A percentile compares a stretch with the other conserved stretches of the same genome.
Evolutionary conservation across 441 rosid genomes (phyloP).

Genomic region (Pelargonium citronellum): DNA sequence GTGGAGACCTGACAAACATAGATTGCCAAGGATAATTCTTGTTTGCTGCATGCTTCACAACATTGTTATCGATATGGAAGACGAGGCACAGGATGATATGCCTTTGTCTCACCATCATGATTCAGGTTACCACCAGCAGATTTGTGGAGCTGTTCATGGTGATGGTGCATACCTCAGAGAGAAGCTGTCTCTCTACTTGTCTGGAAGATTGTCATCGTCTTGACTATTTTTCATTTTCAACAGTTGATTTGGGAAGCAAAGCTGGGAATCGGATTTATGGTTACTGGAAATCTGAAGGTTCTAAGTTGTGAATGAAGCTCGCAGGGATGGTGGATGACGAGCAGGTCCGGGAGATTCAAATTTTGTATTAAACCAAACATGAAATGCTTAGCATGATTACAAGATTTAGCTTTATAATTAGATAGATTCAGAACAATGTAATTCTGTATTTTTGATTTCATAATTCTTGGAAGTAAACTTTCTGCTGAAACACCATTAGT

Average conservation of each 20-base stretch:
- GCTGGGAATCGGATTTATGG: conserved; percentile 6
- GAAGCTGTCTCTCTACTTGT: conserved; percentile 44
- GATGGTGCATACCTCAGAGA: conserved; percentile 51
- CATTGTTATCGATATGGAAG: conserved; percentile 65
- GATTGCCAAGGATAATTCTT: conserved; percentile 66
- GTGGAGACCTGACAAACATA: conserved; percentile 88
- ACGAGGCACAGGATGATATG: conserved; percentile 38
- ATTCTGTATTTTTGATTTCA: neutral
- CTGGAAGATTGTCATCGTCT: conserved; percentile 34
- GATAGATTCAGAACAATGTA: neutral
- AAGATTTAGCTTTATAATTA: neutral
- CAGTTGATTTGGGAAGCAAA: conserved; percentile 1
- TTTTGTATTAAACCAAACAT: conserved; percentile 3
- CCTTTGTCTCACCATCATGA: conserved; percentile 51
- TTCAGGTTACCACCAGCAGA: conserved; percentile 46
- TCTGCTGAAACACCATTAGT: neutral
- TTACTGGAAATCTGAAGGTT: conserved; percentile 6
- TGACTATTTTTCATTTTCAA: conserved; percentile 14
- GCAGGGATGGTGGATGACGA: neutral
- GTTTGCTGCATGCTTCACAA: conserved; percentile 92
- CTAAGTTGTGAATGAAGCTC: neutral
- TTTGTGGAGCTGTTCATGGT: conserved; percentile 38
- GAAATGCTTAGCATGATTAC: neutral
- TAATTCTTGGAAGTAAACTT: neutral
- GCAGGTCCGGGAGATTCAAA: neutral